Base-by-base conservation (phyloP, 2,329 filamentous ascomycete genomes). In the Fusarium subglutinans region DNA sequence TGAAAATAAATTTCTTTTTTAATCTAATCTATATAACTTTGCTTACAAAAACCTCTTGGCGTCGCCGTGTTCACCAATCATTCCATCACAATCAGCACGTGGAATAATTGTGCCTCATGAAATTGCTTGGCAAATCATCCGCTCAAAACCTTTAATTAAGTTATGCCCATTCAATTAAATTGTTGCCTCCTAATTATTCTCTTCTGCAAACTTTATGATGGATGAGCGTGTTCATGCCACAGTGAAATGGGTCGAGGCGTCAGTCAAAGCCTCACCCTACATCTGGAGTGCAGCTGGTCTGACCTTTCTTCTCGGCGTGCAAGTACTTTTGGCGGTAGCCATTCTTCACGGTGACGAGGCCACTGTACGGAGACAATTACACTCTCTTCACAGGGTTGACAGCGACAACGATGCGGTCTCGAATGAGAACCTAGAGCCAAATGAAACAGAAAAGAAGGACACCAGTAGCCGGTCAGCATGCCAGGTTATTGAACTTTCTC, bases 221-320 rank as follows among this genome's bases (percentile, higher is more conserved):
- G 41, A 58, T 15, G 3, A 58, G 2, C 2, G 14, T 4, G 6
- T 47, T 2, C 26, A 13, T 18, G 24, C 8, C 2, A 2, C 18
- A 0, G 5, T 35, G 0, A 7, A 26, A 54, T 68, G 55, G 64
- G 6, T 63, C 2, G 5, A 33, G 14, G 26, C 55, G 6, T 40
- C 66, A 0, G 18, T 18, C 6, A 69, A 69, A 22, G 5, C 56
- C 14, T 67, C 58, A 2, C 66, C 66, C 11, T 70, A 70, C 7
- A 17, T 54, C 20, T 70, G 66, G 66, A 40, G 66, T 20, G 41
- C 59, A 4, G n/a, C n/a, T 15, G 53, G 59, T 11, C 53, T 70
- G 9, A 59, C 59, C 10, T 59, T 70, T 65, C 67, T 70, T 3
- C 63, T 70, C 5, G 41, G 67, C 8, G 30, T 65, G 7, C 66